Base-by-base conservation (phyloP, 2,329 filamentous ascomycete species). In the Orbilia blumenaviensis region DNA sequence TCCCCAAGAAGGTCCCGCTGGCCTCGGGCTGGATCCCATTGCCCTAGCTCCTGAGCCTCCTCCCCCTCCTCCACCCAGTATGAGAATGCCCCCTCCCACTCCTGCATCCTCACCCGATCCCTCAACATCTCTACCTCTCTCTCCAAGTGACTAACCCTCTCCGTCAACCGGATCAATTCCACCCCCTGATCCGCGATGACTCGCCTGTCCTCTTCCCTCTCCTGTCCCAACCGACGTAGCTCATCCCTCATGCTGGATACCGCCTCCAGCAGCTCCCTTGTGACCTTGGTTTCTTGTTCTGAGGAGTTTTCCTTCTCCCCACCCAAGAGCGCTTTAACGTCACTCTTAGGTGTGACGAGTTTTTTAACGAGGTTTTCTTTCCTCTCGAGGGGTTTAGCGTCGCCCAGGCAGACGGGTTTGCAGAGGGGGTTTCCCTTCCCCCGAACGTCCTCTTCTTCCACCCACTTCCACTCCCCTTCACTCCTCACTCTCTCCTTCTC, bases 341-440 rank as follows among this genome's bases (percentile, higher is more conserved):
- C 50, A 38, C 50, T 56, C 29, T 23, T 32, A 8, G 50, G 50
- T 36, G 50, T 16, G 50, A 56, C 50, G 50, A 56, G 50, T 56
- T 56, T 56, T 56, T 56, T 36, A 56, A 21, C 16, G 50, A 56
- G 32, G 50, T 56, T 56, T 38, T 56, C 50, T 56, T 56, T 56
- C 50, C 50, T 56, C 50, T 56, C 50, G 12, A 32, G 25, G 48
- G 48, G 48, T 52, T 52, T 52, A 52, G 2, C 48, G 48, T 52
- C 48, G 27, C 48, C 48, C 27, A 52, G 14, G 27, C n/a, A 52
- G 48, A 52, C 48, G 25, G 48, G 48, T 34, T 52, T 52, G 12
- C 12, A 32, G 5, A 34, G 25, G 48, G 25, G 48, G 48, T 52
- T 52, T 52, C 34, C 48, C 48, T 21, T 44, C 41, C 41, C 41